Evolutionary conservation across 176 grass and related monocot genomes (phyloP).

Genomic region (Zoysia japonica): DNA sequence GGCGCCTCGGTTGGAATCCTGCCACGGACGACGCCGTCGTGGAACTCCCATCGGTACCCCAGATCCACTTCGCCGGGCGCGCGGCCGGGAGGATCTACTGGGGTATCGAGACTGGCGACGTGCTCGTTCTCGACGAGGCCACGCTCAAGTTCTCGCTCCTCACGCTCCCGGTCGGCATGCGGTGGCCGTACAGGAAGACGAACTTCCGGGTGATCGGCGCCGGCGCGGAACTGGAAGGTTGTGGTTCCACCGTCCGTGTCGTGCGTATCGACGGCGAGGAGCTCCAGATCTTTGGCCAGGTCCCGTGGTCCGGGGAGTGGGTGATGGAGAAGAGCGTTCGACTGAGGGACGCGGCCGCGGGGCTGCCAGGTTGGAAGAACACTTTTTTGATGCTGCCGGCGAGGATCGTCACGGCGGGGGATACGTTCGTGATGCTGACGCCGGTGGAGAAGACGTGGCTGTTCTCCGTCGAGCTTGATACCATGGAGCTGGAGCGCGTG

Average conservation of each 20-base stretch:
- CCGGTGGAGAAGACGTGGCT: neutral
- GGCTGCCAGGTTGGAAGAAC: neutral
- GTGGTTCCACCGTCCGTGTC: neutral
- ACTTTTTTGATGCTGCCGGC: neutral
- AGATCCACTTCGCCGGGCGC: neutral
- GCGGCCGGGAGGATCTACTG: slow-evolving; percentile 16
- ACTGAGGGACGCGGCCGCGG: neutral
- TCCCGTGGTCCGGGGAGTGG: neutral
- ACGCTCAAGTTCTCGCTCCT: neutral
- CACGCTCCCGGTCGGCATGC: neutral
- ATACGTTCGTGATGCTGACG: slow-evolving; percentile 16
- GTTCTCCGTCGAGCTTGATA: slow-evolving; percentile 12
- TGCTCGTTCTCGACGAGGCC: neutral
- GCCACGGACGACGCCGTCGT: neutral
- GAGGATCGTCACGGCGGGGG: neutral
- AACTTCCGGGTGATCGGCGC: slow-evolving; percentile 18
- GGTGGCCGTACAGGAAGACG: neutral
- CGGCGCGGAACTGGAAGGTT: neutral
- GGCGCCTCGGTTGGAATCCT: neutral
- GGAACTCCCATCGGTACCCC: neutral
- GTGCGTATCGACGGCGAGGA: neutral
- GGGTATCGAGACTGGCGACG: neutral
- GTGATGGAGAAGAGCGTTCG: slow-evolving; percentile 8
- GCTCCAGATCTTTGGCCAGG: neutral
- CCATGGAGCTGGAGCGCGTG: slow-evolving; percentile 7